phyloP scores from a whole-genome alignment of 352 stramenopile species.

The Pythium brassicae region DNA sequence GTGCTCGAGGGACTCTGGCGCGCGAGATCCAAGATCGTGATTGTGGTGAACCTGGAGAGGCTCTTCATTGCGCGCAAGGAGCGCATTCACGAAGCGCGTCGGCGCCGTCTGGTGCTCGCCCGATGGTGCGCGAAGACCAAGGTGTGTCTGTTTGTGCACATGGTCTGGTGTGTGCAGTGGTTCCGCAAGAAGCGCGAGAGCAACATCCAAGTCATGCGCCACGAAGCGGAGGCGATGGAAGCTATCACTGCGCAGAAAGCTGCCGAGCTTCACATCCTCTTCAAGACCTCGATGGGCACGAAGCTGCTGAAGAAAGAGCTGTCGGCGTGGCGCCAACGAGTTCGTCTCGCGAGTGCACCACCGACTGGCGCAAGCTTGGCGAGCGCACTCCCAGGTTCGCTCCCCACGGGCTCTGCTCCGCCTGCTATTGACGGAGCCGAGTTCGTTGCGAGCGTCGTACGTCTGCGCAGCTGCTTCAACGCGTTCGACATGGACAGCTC shows the following conservation, averaged over 20 bases:
- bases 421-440: too few species aligned
- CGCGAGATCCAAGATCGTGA: constrained; percentile 7
- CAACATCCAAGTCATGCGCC: constrained; percentile 23
- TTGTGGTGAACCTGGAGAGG: constrained; percentile 13
- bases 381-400: too few species aligned
- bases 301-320: constrained; percentile 34
- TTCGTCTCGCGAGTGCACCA: constrained; percentile 1
- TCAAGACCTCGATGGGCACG: constrained; percentile 26
- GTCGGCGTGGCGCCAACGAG: constrained; percentile 17
- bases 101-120: constrained; percentile 17
- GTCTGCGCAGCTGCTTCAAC: constrained; percentile 37
- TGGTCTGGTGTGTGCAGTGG: constrained; percentile 29
- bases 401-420: too few species aligned
- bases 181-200: constrained; percentile 23
- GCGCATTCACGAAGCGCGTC: constrained; percentile 5
- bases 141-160: constrained; percentile 38
- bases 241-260: constrained; percentile 17
- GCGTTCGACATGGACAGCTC: constrained; percentile 48
- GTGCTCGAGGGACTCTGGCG: constrained; percentile 8
- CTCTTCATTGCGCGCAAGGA: constrained; percentile 15
- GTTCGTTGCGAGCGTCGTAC: too few species aligned
- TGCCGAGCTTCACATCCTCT: constrained; percentile 25
- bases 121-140: constrained; percentile 41
- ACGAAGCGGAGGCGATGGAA: constrained; percentile 23
- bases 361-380: constrained; percentile 1